A percentile compares a stretch with the other conserved stretches of the same genome.
Evolutionary conservation across 164 flowering plant genomes (phyloP).

Genomic region (Annona cherimola): DNA sequence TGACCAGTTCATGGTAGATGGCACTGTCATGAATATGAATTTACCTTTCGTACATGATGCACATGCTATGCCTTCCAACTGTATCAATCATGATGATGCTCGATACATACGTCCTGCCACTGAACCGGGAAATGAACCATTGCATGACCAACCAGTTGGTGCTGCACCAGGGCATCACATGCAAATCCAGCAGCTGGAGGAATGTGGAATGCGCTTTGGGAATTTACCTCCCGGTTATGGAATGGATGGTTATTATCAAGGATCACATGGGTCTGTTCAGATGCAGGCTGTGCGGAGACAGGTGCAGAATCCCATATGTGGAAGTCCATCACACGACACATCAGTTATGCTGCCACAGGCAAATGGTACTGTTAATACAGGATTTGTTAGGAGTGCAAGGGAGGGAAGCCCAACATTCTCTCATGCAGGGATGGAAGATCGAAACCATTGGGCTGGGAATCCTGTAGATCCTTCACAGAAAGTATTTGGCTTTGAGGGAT

Average conservation of each 20-base stretch:
- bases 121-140: slow-evolving; percentile 52
- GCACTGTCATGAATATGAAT: slow-evolving; percentile 31
- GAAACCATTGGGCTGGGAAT: slow-evolving; percentile 39
- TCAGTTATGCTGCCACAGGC: slow-evolving; percentile 35
- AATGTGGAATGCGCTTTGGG: slow-evolving; percentile 48
- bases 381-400: slow-evolving; percentile 26
- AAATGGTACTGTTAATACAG: slow-evolving; percentile 43
- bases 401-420: slow-evolving; percentile 48
- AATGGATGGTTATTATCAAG: slow-evolving; percentile 44
- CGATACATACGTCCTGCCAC: slow-evolving; percentile 37
- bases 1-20: slow-evolving; percentile 54
- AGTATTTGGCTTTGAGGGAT: slow-evolving; percentile 45
- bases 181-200: slow-evolving; percentile 45
- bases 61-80: slow-evolving; percentile 34
- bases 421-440: slow-evolving; percentile 43
- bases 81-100: slow-evolving; percentile 43
- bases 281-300: slow-evolving; percentile 57
- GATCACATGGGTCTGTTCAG: slow-evolving; percentile 44
- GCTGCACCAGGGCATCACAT: slow-evolving; percentile 26
- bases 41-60: slow-evolving; percentile 48
- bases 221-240: slow-evolving; percentile 50
- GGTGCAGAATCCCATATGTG: slow-evolving; percentile 44
- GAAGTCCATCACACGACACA: slow-evolving; percentile 53
- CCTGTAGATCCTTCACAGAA: slow-evolving; percentile 27
- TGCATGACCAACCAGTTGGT: slow-evolving; percentile 46